phyloP scores from a whole-genome alignment of 495 filamentous ascomycete species.

The Pyrenopolyporus hunteri region DNA sequence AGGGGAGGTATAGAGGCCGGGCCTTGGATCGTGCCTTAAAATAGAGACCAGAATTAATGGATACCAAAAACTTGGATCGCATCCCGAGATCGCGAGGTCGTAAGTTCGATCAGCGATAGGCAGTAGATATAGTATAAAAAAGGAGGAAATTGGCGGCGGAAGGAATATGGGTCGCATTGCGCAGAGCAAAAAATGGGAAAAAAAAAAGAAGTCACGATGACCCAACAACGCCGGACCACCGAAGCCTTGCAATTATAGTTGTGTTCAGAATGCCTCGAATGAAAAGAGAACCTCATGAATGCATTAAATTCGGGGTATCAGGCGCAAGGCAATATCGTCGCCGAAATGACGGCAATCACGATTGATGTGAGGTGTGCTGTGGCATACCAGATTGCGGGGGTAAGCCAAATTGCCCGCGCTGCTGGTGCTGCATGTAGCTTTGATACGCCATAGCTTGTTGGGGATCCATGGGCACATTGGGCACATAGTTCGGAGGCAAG shows the following conservation, averaged over 20 bases:
- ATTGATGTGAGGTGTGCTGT: constrained; percentile 59
- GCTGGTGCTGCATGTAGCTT: constrained; percentile 65
- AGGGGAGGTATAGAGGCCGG: constrained; percentile 8
- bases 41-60: constrained; percentile 26
- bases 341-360: constrained; percentile 40
- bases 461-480: constrained; percentile 61
- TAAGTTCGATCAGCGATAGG: constrained; percentile 17
- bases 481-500: constrained; percentile 57
- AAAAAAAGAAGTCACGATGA: constrained; percentile 40
- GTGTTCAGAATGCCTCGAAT: constrained; percentile 42
- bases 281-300: constrained; percentile 53
- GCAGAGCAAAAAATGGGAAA: constrained; percentile 16
- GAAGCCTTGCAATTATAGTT: constrained; percentile 44
- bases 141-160: constrained; percentile 34
- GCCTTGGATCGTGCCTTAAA: constrained; percentile 3
- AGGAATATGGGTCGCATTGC: constrained; percentile 34
- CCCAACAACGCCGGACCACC: constrained; percentile 46
- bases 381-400: constrained; percentile 59
- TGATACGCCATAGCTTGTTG: constrained; percentile 66
- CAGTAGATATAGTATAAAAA: constrained; percentile 34
- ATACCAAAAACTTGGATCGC: constrained; percentile 9
- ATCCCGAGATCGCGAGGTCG: constrained; percentile 13
- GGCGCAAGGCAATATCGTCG: constrained; percentile 46
- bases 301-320: constrained; percentile 60
- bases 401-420: constrained; percentile 58